Base-by-base conservation (phyloP, 2,329 filamentous ascomycete species). In the Neoascochyta sp. region DNA sequence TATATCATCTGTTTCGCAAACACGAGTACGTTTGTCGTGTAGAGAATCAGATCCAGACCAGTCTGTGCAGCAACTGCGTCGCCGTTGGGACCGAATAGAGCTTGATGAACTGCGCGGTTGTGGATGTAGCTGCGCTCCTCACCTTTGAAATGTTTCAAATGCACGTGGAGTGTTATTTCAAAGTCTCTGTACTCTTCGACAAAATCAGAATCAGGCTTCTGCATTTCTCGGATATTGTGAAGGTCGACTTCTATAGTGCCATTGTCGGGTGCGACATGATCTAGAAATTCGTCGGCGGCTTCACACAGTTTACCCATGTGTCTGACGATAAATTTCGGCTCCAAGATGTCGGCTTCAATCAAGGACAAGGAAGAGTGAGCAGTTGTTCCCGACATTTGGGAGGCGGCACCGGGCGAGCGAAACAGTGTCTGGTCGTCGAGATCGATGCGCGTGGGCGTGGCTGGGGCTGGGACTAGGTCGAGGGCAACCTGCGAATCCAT, bases 371-470 rank as follows among this genome's bases (percentile, higher is more conserved):
- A 67, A 0, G 67, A 67, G 23, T 66, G 66, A 4, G 64, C 65
- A 3, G 69, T 71, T 3, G 65, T 70, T 9, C 66, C 67, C 4
- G 69, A 71, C 46, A 69, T 64, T 22, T 56, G 62, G 5, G 68
- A 70, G 10, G 46, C 43, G 15, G 50, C 57, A 14, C 58, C 61
- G n/a, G 61, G 60, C 16, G 61, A 64, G 27, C 47, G 52, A 25
- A 34, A 31, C 14, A 32, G 30, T 4, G 41, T 18, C 12, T 32
- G 40, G 12, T 42, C 42, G 19, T 37, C 34, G 8, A 29, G 15
- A n/a, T 37, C 34, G 26, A 33, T 19, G 18, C 22, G 41, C 11
- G 36, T 22, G n/a, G 56, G 54, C 4, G 54, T 61, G 16, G 38
- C 36, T 13, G 52, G 49, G 7, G 37, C 40, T 13, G 52, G 49